Percentiles rank a stretch among this genome's conserved stretches.
Conservation (phyloP, 306 rosid species). For the Castanea mollissima region DNA sequence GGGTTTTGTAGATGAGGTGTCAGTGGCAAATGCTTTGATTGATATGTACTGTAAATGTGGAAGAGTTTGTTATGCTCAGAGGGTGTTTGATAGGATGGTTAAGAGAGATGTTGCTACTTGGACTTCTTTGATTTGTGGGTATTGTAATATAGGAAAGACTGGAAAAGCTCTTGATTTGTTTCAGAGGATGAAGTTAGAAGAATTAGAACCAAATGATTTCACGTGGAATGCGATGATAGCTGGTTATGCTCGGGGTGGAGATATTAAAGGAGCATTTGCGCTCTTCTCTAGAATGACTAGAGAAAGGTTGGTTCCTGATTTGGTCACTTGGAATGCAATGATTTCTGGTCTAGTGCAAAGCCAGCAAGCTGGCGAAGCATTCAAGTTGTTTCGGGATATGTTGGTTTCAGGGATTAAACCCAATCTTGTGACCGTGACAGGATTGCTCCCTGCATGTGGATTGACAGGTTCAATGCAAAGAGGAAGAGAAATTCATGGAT, state of each 20-base stretch:
- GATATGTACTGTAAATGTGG: constrained; percentile 72
- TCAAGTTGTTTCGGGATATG: constrained; percentile 46
- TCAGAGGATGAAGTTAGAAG: constrained; percentile 64
- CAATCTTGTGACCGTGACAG: constrained; percentile 50
- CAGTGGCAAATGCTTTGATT: constrained; percentile 46
- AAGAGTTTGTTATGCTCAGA: constrained; percentile 31
- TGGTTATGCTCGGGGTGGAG: constrained; percentile 50
- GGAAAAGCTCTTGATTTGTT: constrained; percentile 42
- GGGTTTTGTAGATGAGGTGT: constrained; percentile 39
- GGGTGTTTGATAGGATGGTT: constrained; percentile 48
- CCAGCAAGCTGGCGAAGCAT: constrained; percentile 35
- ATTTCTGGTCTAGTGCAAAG: constrained; percentile 53
- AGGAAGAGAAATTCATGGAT: constrained; percentile 65
- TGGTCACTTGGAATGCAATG: constrained; percentile 62
- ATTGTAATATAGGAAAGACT: constrained; percentile 36
- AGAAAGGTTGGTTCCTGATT: constrained; percentile 51
- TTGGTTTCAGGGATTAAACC: constrained; percentile 40
- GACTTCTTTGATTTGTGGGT: constrained; percentile 63
- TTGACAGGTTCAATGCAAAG: constrained; percentile 34
- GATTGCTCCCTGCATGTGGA: constrained; percentile 61
- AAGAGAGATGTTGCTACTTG: constrained; percentile 63
- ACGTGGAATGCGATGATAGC: constrained; percentile 66
- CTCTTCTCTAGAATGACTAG: constrained; percentile 45
- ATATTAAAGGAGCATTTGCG: constrained; percentile 28
- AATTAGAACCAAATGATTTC: constrained; percentile 59